phyloP scores from a whole-genome alignment of 2,329 filamentous ascomycete species.

The Botrytis medusae region DNA sequence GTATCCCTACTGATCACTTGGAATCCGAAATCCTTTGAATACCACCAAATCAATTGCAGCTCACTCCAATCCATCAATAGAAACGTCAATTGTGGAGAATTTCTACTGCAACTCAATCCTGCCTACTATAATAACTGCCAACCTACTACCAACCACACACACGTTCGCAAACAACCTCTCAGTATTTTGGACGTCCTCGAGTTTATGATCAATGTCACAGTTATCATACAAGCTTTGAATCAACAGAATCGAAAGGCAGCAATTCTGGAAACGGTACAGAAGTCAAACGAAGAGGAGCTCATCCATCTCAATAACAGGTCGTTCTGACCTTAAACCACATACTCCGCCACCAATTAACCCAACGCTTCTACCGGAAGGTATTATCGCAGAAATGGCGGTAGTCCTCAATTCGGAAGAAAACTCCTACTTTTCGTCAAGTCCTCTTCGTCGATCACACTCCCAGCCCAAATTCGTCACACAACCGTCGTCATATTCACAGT shows the following conservation, averaged over 20 bases:
- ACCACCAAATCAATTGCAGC: not conserved
- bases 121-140: not conserved
- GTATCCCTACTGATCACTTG: not conserved
- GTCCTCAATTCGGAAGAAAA: constrained; percentile 52
- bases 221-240: not conserved
- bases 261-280: not conserved
- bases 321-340: constrained; percentile 19
- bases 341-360: constrained; percentile 11
- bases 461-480: constrained; percentile 56
- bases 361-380: not conserved
- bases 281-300: constrained; percentile 13
- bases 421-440: constrained; percentile 54
- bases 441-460: constrained; percentile 60
- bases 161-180: not conserved
- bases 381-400: constrained; percentile 36
- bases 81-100: not conserved
- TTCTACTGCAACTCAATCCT: not conserved
- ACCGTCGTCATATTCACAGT: constrained; percentile 49
- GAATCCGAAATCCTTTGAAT: not conserved
- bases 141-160: not conserved
- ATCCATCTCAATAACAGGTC: constrained; percentile 1
- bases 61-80: not conserved
- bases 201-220: constrained; percentile 3
- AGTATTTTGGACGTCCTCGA: not conserved
- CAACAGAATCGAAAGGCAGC: not conserved